Conservation (phyloP, 2,329 filamentous ascomycete species). For the Colletotrichum orbiculare region DNA sequence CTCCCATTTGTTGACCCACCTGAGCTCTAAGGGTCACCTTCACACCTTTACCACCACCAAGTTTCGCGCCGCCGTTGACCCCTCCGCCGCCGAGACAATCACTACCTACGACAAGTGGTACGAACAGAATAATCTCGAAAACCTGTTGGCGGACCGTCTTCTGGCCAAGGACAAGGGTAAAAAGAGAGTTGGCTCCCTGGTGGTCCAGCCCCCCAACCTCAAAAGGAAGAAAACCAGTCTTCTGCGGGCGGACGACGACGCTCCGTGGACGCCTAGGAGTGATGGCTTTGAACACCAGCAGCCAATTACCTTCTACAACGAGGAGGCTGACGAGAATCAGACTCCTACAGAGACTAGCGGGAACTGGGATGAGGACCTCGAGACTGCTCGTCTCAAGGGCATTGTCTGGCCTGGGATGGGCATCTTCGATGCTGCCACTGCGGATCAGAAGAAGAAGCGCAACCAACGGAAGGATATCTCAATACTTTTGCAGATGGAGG, state of each 20-base stretch:
- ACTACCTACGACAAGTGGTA: slow-evolving; percentile 85
- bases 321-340: slow-evolving; percentile 7
- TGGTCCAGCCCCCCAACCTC: no score
- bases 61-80: slow-evolving; percentile 75
- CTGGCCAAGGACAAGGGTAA: slow-evolving; percentile 80
- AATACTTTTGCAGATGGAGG: slow-evolving; percentile 74
- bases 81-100: slow-evolving; percentile 70
- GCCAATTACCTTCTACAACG: slow-evolving; percentile 28
- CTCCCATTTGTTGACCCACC: slow-evolving; percentile 91
- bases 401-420: slow-evolving; percentile 82
- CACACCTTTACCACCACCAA: slow-evolving; percentile 85
- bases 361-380: slow-evolving; percentile 19
- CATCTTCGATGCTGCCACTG: slow-evolving; percentile 82
- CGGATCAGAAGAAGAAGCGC: slow-evolving; percentile 77
- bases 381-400: slow-evolving; percentile 66
- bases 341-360: slow-evolving; percentile 3
- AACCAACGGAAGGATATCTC: slow-evolving; percentile 83
- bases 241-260: neutral
- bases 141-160: slow-evolving; percentile 81
- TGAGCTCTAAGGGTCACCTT: slow-evolving; percentile 92
- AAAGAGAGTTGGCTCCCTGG: no score
- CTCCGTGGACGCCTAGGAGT: slow-evolving; percentile 23
- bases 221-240: slow-evolving; percentile 30
- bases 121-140: slow-evolving; percentile 74
- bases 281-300: slow-evolving; percentile 19